Conservation (phyloP, 306 rosid species). For the Prinsepia uniflora region DNA sequence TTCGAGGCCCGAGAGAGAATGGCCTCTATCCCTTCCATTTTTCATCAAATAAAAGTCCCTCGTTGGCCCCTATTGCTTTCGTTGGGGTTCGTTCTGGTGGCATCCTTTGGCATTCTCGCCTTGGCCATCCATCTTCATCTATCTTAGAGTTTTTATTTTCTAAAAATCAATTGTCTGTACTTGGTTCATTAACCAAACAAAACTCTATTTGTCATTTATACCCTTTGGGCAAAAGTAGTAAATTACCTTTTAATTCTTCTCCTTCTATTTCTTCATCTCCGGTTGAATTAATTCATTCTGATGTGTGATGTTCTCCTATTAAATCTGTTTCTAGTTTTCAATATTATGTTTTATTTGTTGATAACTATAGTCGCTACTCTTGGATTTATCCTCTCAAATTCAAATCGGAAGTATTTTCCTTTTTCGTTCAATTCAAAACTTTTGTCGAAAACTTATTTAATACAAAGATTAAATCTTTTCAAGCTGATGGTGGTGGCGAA, state of each 20-base stretch:
- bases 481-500: no score
- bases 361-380: not conserved
- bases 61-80: not conserved
- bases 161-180: not conserved
- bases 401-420: not conserved
- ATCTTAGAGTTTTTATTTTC: not conserved
- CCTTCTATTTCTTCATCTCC: not conserved
- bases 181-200: not conserved
- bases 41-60: not conserved
- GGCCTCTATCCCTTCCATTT: not conserved
- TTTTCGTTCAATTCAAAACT: no score
- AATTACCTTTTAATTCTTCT: no score
- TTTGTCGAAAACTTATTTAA: not conserved
- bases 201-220: not conserved
- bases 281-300: not conserved
- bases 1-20: not conserved
- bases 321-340: not conserved
- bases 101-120: not conserved
- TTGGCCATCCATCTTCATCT: not conserved
- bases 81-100: not conserved
- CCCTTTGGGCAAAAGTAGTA: no score
- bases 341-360: not conserved
- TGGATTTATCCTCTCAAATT: not conserved
- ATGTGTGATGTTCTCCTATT: not conserved
- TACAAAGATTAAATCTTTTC: no score